Conservation (phyloP, 257 asterid genomes). For the Gentiana dahurica region DNA sequence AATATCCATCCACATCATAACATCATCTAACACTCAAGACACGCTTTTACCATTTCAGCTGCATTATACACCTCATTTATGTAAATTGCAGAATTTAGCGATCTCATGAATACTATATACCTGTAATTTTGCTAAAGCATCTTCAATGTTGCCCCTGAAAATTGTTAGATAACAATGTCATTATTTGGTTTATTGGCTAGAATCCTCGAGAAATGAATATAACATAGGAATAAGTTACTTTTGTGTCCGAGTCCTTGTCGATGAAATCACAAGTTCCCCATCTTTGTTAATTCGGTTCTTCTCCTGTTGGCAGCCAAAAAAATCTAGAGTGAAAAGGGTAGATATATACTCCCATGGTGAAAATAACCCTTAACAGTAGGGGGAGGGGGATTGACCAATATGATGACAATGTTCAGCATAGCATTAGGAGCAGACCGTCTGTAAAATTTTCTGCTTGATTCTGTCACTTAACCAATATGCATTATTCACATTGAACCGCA, state of each 20-base stretch:
- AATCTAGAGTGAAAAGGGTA: too few relatives aligned
- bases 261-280: constrained; percentile 86
- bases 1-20: not conserved
- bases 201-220: constrained; percentile 7
- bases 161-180: constrained; percentile 10
- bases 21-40: not conserved
- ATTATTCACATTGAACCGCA: constrained; percentile 79
- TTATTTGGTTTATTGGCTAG: constrained; percentile 5
- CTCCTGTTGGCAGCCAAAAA: constrained; percentile 40
- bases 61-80: constrained; percentile 6
- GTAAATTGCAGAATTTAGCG: constrained; percentile 5
- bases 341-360: too few relatives aligned
- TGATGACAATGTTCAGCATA: too few relatives aligned
- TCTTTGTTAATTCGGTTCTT: constrained; percentile 79
- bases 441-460: constrained; percentile 73
- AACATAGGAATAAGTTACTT: constrained; percentile 34
- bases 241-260: constrained; percentile 82
- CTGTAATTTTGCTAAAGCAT: constrained; percentile 84
- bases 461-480: constrained; percentile 80
- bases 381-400: too few relatives aligned
- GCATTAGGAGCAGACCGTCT: constrained; percentile 41
- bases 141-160: constrained; percentile 75
- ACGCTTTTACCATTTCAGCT: constrained; percentile 1
- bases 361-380: too few relatives aligned
- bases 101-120: constrained; percentile 24